phyloP scores from a whole-genome alignment of 1,284 basidiomycete genomes.

The Paramarasmius palmivorus region DNA sequence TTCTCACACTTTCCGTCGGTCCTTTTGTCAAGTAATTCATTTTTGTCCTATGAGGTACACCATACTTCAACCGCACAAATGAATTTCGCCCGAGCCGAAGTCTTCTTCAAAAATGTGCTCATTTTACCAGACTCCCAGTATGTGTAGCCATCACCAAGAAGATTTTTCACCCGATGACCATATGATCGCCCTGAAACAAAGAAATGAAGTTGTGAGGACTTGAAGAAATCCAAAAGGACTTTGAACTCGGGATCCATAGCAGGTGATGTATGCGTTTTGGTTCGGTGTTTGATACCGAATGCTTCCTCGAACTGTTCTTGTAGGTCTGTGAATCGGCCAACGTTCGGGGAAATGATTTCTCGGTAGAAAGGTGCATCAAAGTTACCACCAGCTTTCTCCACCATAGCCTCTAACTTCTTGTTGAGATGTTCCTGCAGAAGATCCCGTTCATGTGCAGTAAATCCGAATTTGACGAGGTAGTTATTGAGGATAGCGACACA shows the following conservation, averaged over 20 bases:
- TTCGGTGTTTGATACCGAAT: not conserved
- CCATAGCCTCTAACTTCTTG: conserved; percentile 3
- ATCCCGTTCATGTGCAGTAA: not conserved
- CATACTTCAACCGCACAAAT: not conserved
- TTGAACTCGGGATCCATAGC: not conserved
- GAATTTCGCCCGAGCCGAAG: not conserved
- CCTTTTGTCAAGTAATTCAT: too few relatives aligned
- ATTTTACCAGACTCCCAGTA: not conserved
- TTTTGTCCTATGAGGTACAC: too few relatives aligned
- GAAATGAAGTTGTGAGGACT: not conserved
- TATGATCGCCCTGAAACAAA: not conserved
- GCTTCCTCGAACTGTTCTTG: not conserved
- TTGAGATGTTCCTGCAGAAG: conserved; percentile 4
- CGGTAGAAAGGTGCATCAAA: conserved; percentile 1
- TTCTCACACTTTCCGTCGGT: too few relatives aligned
- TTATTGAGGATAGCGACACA: conserved; percentile 4
- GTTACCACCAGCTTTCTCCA: not conserved
- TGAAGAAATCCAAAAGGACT: not conserved
- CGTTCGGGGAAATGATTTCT: conserved; percentile 3
- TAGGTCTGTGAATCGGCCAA: not conserved
- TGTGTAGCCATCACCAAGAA: not conserved
- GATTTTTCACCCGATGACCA: not conserved
- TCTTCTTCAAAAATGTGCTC: not conserved
- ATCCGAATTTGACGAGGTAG: conserved; percentile 8
- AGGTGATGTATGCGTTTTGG: not conserved